Percentiles rank a stretch among this genome's conserved stretches.
These are phyloP conservation scores for Euphorbia peplus DNA, from an alignment of 345 rosid species.

Conservation along the genomic window DNA sequence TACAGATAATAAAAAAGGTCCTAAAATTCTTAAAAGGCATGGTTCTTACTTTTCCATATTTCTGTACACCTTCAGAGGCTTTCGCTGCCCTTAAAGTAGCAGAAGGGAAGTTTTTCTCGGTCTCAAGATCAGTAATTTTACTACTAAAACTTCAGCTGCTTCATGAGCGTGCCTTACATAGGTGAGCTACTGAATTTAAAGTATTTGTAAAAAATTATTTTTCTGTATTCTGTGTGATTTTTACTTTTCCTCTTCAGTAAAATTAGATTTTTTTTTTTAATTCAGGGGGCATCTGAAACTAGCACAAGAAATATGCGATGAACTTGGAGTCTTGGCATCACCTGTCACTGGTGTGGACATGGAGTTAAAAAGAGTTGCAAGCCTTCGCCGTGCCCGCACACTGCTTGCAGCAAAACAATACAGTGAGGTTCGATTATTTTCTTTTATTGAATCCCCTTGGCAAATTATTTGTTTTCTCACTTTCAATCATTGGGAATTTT, in stretches of 20 bases:
- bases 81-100: constrained; percentile 80
- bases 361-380: constrained; percentile 84
- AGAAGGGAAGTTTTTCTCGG: constrained; percentile 71
- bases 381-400: constrained; percentile 86
- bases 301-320: constrained; percentile 82
- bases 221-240: constrained; percentile 8
- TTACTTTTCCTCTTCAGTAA: constrained; percentile 9
- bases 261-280: constrained; percentile 12
- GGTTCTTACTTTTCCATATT: not conserved
- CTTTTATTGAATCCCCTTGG: no score
- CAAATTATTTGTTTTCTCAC: not conserved
- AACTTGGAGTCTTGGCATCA: constrained; percentile 82
- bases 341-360: constrained; percentile 78
- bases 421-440: constrained; percentile 58
- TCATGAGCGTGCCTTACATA: constrained; percentile 85
- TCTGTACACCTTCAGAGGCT: constrained; percentile 50
- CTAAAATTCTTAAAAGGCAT: not conserved
- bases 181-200: constrained; percentile 39
- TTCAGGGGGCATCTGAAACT: constrained; percentile 76
- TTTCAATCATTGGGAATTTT: not conserved
- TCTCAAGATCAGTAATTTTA: constrained; percentile 74
- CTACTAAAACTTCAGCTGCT: constrained; percentile 84
- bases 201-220: constrained; percentile 4
- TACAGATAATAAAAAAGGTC: not conserved
- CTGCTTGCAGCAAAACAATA: constrained; percentile 94